A percentile compares a stretch with the other conserved stretches of the same genome.
These are phyloP conservation scores for Phaseolus coccineus DNA, from an alignment of 331 rosid species.

Conservation along the genomic window DNA sequence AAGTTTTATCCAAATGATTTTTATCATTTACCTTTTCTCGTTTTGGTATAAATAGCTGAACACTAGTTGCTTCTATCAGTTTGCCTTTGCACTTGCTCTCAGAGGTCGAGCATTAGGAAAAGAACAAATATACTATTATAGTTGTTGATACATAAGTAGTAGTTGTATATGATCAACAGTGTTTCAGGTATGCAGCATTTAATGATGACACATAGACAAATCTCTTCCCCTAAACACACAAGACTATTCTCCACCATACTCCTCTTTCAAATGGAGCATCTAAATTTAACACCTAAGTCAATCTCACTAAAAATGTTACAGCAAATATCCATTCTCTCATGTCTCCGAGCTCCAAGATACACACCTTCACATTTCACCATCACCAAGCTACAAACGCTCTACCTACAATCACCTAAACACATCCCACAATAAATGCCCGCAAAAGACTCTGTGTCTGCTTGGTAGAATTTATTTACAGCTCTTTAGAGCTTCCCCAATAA, in stretches of 20 bases:
- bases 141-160: not conserved
- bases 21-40: not conserved
- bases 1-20: not conserved
- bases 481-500: too few relatives aligned
- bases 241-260: not conserved
- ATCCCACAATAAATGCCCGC: not conserved
- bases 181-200: not conserved
- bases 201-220: not conserved
- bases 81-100: not conserved
- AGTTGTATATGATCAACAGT: not conserved
- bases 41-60: not conserved
- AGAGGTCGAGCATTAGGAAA: slow-evolving; percentile 10
- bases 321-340: not conserved
- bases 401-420: not conserved
- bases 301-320: not conserved
- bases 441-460: not conserved
- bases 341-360: not conserved
- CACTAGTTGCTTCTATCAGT: not conserved
- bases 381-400: slow-evolving; percentile 18
- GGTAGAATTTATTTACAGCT: too few relatives aligned
- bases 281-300: slow-evolving; percentile 7
- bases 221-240: not conserved
- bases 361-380: not conserved
- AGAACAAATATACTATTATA: not conserved
- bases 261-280: not conserved